Evolutionary conservation across 1,284 basidiomycete species (phyloP).

Genomic region (Filobasidium uniguttulatum): DNA sequence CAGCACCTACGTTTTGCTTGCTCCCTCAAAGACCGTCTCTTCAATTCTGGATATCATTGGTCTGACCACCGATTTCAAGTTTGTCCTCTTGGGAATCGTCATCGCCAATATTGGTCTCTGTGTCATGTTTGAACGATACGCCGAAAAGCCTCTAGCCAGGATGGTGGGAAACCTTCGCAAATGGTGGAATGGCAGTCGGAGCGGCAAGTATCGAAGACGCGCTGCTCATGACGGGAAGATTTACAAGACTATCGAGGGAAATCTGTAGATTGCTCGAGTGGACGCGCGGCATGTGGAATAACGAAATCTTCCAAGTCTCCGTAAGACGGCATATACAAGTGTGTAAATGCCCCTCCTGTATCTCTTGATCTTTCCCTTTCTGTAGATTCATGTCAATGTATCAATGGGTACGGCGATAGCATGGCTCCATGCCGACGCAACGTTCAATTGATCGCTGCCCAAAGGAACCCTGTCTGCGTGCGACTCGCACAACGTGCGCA

Average conservation of each 20-base stretch:
- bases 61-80: slow-evolving; percentile 56
- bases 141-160: slow-evolving; percentile 48
- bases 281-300: too few relatives aligned
- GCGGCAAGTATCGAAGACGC: slow-evolving; percentile 15
- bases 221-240: slow-evolving; percentile 38
- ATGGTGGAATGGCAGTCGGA: slow-evolving; percentile 20
- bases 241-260: slow-evolving; percentile 42
- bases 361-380: too few relatives aligned
- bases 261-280: slow-evolving; percentile 8
- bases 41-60: slow-evolving; percentile 63
- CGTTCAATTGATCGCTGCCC: too few relatives aligned
- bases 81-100: slow-evolving; percentile 56
- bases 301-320: too few relatives aligned
- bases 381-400: too few relatives aligned
- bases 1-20: slow-evolving; percentile 60
- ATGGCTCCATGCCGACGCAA: too few relatives aligned
- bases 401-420: too few relatives aligned
- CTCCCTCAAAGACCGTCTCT: slow-evolving; percentile 50
- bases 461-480: too few relatives aligned
- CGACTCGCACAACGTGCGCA: too few relatives aligned
- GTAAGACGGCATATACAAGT: too few relatives aligned
- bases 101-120: slow-evolving; percentile 60
- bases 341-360: too few relatives aligned
- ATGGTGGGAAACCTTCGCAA: slow-evolving; percentile 39
- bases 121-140: slow-evolving; percentile 68